phyloP scores from a whole-genome alignment of 2,329 filamentous ascomycete genomes.

The Talaromyces verruculosus region DNA sequence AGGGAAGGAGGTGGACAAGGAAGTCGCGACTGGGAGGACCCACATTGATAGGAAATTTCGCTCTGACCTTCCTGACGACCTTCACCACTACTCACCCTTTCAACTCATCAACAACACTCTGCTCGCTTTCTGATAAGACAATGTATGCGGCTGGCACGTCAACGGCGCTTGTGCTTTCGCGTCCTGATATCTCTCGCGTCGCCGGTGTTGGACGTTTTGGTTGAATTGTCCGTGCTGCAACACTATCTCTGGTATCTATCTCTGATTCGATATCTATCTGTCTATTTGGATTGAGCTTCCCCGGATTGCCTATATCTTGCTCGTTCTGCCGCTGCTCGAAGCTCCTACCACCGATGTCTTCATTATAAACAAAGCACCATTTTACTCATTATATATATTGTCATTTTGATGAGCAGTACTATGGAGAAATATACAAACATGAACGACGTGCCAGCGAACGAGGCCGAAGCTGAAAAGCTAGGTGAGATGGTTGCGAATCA shows the following conservation, averaged over 20 bases:
- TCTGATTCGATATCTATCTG: background rate
- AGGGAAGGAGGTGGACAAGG: background rate
- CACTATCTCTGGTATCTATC: background rate
- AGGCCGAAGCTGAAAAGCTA: conserved; percentile 7
- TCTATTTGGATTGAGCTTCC: background rate
- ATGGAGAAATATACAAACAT: background rate
- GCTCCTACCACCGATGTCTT: background rate
- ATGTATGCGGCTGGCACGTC: background rate
- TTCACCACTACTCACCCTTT: background rate
- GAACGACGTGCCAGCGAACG: background rate
- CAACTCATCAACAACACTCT: too few relatives aligned
- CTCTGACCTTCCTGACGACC: conserved; percentile 19
- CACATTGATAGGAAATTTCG: conserved; percentile 6
- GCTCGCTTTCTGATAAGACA: background rate
- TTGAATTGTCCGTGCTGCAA: background rate
- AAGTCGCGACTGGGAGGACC: background rate
- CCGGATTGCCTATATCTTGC: conserved; percentile 12
- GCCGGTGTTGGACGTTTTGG: background rate
- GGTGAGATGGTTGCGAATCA: conserved; percentile 21
- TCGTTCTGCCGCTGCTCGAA: background rate
- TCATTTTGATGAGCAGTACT: background rate
- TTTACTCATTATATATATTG: too few relatives aligned
- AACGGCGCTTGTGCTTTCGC: background rate
- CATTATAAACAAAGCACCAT: background rate
- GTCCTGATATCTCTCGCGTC: background rate